Evolutionary conservation across 2,329 filamentous ascomycete genomes (phyloP), one percentile per base, ranked within the genome.

Genomic region (Waltergamsia citrina): DNA sequence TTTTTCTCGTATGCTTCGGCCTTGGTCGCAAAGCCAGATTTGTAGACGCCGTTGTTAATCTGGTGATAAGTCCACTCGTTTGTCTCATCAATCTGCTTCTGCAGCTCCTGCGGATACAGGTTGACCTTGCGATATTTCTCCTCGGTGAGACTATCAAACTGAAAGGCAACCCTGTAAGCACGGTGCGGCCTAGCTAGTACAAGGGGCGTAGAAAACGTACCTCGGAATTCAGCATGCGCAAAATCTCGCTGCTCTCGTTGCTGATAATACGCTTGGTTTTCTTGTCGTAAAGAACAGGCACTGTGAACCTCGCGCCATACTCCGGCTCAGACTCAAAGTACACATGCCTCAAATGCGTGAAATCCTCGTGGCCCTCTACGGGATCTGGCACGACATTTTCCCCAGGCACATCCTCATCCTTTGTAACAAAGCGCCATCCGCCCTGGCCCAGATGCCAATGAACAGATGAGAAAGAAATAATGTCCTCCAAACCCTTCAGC

Each of bases 181-280:
- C n/a, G n/a, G n/a, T n/a, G n/a, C n/a, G n/a, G n/a, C 18, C 8
- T n/a, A 7, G 17, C 30, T 12, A 33, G 33, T 35, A 11, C 23
- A 22, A 8, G 9, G 9, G 10, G n/a, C 18, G 4, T 20, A 18
- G 8, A 18, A 18, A 4, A 20, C 18, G 8, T 3, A 86, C 86
- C 49, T 77, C 84, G 27, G 69, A 71, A 52, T 84, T 84, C 41
- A 95, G 66, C 84, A 94, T 94, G 52, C 88, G 79, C 54, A 94
- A 78, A 53, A 95, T 94, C 63, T 95, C 88, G 44, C 80, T 79
- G 57, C 82, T 86, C 69, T 94, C 88, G 46, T 95, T 95, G 72
- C 72, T 92, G 41, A 94, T 87, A 50, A 94, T 93, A 22, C 65
- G 73, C 48, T 78, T 71, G 34, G 65, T 61, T 62, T 81, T 78